Evolutionary conservation across 1,284 basidiomycete species (phyloP).

Genomic region (Leucocoprinus gongylophorus): DNA sequence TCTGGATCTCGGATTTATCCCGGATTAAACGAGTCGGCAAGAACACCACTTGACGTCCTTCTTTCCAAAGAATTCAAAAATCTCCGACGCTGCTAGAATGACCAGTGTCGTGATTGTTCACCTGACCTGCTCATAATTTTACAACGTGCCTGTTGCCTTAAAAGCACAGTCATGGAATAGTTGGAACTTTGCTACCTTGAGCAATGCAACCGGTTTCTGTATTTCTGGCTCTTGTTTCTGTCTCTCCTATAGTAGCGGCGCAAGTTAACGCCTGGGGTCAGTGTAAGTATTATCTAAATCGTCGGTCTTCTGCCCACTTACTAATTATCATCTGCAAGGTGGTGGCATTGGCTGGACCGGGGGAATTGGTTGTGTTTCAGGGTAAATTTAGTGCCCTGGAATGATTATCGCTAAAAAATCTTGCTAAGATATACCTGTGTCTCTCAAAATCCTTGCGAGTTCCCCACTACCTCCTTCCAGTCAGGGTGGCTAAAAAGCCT

Average conservation of each 20-base stretch:
- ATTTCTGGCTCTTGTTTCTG: slow-evolving; percentile 2
- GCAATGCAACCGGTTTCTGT: slow-evolving; percentile 4
- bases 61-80: not conserved
- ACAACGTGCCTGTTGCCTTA: not conserved
- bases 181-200: not conserved
- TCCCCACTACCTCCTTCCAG: not conserved
- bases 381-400: not conserved
- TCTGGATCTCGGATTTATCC: not conserved
- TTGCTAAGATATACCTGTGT: slow-evolving; percentile 28
- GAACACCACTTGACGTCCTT: not conserved
- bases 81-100: not conserved
- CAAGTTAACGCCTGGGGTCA: slow-evolving; percentile 16
- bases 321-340: slow-evolving; percentile 14
- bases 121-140: not conserved
- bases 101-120: not conserved
- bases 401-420: not conserved
- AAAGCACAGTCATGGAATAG: not conserved
- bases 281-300: slow-evolving; percentile 9
- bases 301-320: not conserved
- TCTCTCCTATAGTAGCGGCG: slow-evolving; percentile 13
- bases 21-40: too few species aligned
- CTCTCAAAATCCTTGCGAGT: slow-evolving; percentile 33
- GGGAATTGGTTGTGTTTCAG: slow-evolving; percentile 26
- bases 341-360: slow-evolving; percentile 39
- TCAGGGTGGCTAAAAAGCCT: not conserved